These are phyloP conservation scores for Pseudocercospora ulei DNA, from an alignment of 2,329 filamentous ascomycete species.

Conservation along the genomic window DNA sequence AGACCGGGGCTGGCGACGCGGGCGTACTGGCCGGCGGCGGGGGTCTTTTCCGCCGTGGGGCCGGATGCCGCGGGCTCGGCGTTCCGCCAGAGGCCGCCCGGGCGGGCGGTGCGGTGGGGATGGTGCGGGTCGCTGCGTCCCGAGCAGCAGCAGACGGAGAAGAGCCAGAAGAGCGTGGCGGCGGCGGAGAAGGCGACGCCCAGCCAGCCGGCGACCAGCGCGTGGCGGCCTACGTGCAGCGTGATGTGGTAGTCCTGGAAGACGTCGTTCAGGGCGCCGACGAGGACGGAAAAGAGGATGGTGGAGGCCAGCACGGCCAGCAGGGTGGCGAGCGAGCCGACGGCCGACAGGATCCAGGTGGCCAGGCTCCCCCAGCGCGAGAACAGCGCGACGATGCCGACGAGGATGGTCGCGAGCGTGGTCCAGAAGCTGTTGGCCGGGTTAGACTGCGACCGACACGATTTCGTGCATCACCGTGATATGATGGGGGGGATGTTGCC, in stretches of 20 bases:
- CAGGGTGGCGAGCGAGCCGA: slow-evolving; percentile 49
- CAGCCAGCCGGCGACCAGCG: slow-evolving; percentile 68
- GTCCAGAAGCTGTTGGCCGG: slow-evolving; percentile 43
- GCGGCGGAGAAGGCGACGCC: slow-evolving; percentile 65
- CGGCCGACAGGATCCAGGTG: slow-evolving; percentile 63
- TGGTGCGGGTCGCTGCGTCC: slow-evolving; percentile 49
- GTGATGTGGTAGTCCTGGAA: slow-evolving; percentile 63
- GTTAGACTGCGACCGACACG: too few species aligned
- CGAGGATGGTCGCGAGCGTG: slow-evolving; percentile 60
- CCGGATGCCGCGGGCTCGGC: slow-evolving; percentile 32
- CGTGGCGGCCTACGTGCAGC: slow-evolving; percentile 56
- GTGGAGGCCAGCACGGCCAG: slow-evolving; percentile 64
- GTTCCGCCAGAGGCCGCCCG: slow-evolving; percentile 32
- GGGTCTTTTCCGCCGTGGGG: slow-evolving; percentile 50
- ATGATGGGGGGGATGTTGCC: neutral
- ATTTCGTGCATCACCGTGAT: neutral
- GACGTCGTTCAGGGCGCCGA: slow-evolving; percentile 56
- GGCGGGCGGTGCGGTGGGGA: slow-evolving; percentile 36
- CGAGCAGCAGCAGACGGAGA: slow-evolving; percentile 84
- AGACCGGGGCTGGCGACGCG: slow-evolving; percentile 42
- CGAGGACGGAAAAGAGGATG: slow-evolving; percentile 59
- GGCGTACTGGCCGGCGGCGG: slow-evolving; percentile 53
- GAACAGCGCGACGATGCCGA: slow-evolving; percentile 76
- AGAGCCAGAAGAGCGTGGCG: slow-evolving; percentile 79
- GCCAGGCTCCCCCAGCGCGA: slow-evolving; percentile 70